phyloP scores from a whole-genome alignment of 805 yeast genomes.

The Hanseniaspora singularis region DNA sequence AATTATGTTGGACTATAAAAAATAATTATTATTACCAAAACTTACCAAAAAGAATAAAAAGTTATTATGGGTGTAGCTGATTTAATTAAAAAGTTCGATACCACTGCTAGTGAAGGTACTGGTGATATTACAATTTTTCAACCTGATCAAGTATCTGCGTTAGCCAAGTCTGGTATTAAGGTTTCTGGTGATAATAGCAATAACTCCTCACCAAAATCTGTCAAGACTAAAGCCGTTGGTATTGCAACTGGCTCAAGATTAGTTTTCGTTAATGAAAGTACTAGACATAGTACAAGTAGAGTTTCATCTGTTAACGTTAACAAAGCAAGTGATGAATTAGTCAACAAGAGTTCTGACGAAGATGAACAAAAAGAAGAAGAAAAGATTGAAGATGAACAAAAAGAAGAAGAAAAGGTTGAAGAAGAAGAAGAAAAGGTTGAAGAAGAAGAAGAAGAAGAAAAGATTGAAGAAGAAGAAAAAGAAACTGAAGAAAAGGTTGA shows the following conservation, averaged over 20 bases:
- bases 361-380: neutral
- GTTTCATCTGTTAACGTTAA: neutral
- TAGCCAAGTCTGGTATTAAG: conserved; percentile 15
- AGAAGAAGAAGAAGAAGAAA: conserved; percentile 5
- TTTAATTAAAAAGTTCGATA: conserved; percentile 29
- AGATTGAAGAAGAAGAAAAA: conserved; percentile 15
- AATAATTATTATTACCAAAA: too few species aligned
- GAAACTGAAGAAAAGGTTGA: conserved; percentile 17
- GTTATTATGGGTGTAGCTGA: conserved; percentile 32
- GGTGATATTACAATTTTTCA: conserved; percentile 10
- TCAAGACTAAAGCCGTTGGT: conserved; percentile 1
- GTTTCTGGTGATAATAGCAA: neutral
- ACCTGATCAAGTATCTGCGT: conserved; percentile 14
- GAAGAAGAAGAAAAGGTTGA: conserved; percentile 12
- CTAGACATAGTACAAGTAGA: conserved; percentile 8
- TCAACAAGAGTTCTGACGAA: conserved; percentile 3
- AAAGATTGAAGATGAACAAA: conserved; percentile 15
- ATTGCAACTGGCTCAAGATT: conserved; percentile 10
- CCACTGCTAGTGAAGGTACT: conserved; percentile 1
- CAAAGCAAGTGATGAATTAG: conserved; percentile 5
- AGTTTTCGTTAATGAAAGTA: conserved; percentile 10
- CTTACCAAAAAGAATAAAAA: too few species aligned
- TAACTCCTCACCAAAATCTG: neutral
- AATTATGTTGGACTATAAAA: too few species aligned
- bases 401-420: conserved; percentile 9